Evolutionary conservation across 2,329 filamentous ascomycete genomes (phyloP), one percentile per base, ranked within the genome.

Genomic region (Fusarium sp.): DNA sequence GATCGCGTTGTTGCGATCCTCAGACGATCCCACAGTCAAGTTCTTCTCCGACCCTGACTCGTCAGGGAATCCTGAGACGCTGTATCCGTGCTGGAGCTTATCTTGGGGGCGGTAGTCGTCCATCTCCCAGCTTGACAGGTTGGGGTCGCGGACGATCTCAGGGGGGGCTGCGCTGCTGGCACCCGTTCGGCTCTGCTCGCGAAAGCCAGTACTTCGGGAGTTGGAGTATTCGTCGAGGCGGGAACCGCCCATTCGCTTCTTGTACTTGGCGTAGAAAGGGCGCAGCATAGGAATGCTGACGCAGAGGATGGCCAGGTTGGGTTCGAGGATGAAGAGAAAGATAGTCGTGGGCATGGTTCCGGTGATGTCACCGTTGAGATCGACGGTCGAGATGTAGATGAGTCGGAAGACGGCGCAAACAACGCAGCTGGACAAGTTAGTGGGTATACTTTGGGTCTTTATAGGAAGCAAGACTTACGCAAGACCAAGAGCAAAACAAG

Each of bases 281-380:
- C 80, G 76, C 8, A 83, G 73, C 80, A 83, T 83, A 4, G 81
- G 81, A 49, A 83, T 76, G 62, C 80, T 82, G 54, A 82, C 78
- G 63, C 81, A 83, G 11, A 83, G 70, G 59, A 83, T 81, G 40
- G 78, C 81, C 7, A 82, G 75, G 53, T 80, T 81, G 0, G 81
- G 80, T 56, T 83, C 81, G 25, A 82, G 73, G 43, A 76, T 78
- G 65, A 80, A 81, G 57, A 81, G 79, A 60, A 82, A 80, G 41
- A 80, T 71, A 1, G 80, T 80, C 15, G 79, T 79, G 13, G 80
- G 74, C 78, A 82, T 82, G 27, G 80, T 82, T 4, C 77, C 79
- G 1, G 81, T 82, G 27, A 82, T 64, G 61, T 82, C 79, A 25
- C 10, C 54, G 47, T 63, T 72, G 25, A 82, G 65, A 49, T 82